Evolutionary conservation across 176 grass and related monocot genomes (phyloP).

Genomic region (Avena eriantha): DNA sequence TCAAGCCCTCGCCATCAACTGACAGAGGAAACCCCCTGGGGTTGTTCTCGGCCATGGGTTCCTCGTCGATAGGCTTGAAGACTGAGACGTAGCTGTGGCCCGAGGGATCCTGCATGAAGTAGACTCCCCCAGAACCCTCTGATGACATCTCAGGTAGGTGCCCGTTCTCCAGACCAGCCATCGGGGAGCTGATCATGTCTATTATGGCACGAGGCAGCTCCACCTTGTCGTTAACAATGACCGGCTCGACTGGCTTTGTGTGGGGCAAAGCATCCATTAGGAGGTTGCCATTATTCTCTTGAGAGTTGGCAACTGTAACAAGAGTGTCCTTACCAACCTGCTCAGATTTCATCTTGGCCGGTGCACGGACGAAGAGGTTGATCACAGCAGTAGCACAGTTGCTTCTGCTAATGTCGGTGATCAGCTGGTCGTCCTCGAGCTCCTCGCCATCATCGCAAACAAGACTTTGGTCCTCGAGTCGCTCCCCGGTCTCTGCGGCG

Average conservation of each 20-base stretch:
- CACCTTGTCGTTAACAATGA: constrained; percentile 46
- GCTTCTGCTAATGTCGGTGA: constrained; percentile 49
- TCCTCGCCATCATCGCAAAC: constrained; percentile 43
- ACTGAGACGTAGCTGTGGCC: constrained; percentile 45
- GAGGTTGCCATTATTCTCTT: background rate
- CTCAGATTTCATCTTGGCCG: constrained; percentile 49
- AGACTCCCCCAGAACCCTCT: constrained; percentile 62
- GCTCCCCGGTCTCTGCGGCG: constrained; percentile 24
- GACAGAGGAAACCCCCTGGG: constrained; percentile 46
- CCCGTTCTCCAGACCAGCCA: constrained; percentile 59
- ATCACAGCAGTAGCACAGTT: constrained; percentile 31
- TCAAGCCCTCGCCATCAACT: constrained; percentile 56
- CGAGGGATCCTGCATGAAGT: constrained; percentile 57
- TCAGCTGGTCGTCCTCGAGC: constrained; percentile 52
- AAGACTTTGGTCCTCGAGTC: constrained; percentile 39
- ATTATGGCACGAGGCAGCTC: constrained; percentile 38
- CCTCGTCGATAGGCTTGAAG: constrained; percentile 71
- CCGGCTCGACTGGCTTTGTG: constrained; percentile 31
- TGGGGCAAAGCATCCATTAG: constrained; percentile 11
- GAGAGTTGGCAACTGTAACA: constrained; percentile 37
- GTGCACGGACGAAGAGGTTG: constrained; percentile 53
- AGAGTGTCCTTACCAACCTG: constrained; percentile 43
- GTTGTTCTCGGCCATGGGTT: constrained; percentile 58
- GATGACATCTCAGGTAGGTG: constrained; percentile 47
- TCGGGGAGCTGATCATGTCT: constrained; percentile 42